Conservation (phyloP, 768 basidiomycete genomes). For the Tulasnella sp. region DNA sequence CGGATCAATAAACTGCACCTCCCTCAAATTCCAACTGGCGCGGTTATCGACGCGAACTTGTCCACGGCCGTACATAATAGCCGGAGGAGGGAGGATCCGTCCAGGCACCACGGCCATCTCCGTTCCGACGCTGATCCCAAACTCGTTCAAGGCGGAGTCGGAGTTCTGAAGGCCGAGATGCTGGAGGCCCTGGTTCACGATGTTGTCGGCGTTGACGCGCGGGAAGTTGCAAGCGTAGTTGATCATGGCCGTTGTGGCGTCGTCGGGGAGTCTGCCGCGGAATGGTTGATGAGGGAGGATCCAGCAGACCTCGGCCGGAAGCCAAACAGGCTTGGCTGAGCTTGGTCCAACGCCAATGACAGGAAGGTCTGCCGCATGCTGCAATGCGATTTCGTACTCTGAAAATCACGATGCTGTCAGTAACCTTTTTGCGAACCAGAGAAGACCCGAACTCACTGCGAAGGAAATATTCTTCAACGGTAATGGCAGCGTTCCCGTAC, state of each 20-base stretch:
- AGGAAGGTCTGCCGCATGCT: slow-evolving; percentile 36
- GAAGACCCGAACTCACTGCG: slow-evolving; percentile 40
- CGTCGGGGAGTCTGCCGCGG: slow-evolving; percentile 51
- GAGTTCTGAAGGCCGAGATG: slow-evolving; percentile 40
- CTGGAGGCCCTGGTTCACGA: slow-evolving; percentile 51
- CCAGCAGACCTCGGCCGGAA: slow-evolving; percentile 66
- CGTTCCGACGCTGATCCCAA: slow-evolving; percentile 48
- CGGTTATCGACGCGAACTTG: slow-evolving; percentile 35
- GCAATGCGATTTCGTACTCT: slow-evolving; percentile 15
- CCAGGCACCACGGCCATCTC: slow-evolving; percentile 59
- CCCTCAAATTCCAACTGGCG: slow-evolving; percentile 69
- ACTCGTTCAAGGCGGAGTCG: slow-evolving; percentile 35
- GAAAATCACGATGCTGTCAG: slow-evolving; percentile 9
- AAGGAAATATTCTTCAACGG: slow-evolving; percentile 57
- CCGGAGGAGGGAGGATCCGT: slow-evolving; percentile 55
- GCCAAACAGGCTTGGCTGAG: slow-evolving; percentile 35
- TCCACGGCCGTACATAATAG: slow-evolving; percentile 44
- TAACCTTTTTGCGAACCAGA: background rate
- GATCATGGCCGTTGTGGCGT: slow-evolving; percentile 65
- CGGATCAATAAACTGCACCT: slow-evolving; percentile 56
- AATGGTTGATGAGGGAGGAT: slow-evolving; percentile 45
- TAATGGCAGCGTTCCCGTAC: slow-evolving; percentile 41
- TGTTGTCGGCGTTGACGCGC: slow-evolving; percentile 47
- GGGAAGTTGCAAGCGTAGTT: slow-evolving; percentile 58
- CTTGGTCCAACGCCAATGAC: slow-evolving; percentile 51